These are phyloP conservation scores for Fonsecaea multimorphosa DNA, from an alignment of 2,329 filamentous ascomycete species.

Conservation along the genomic window DNA sequence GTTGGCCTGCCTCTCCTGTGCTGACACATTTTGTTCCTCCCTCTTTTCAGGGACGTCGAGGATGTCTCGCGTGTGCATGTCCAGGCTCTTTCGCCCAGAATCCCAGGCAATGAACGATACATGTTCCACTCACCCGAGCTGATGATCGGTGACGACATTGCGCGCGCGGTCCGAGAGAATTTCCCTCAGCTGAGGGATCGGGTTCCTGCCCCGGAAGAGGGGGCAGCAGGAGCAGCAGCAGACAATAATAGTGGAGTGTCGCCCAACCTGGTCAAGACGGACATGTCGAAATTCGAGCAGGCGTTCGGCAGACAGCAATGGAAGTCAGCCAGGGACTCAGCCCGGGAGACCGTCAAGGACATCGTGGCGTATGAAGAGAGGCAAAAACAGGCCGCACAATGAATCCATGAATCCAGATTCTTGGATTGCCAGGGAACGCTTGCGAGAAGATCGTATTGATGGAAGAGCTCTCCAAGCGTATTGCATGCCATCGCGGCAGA, in stretches of 20 bases:
- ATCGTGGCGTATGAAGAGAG: constrained; percentile 17
- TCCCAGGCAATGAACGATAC: constrained; percentile 24
- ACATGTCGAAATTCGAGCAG: constrained; percentile 19
- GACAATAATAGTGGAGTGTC: not conserved
- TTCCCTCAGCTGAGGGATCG: constrained; percentile 22
- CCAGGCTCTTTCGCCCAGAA: constrained; percentile 14
- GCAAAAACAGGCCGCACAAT: not conserved
- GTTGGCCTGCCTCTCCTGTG: not conserved
- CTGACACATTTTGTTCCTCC: not conserved
- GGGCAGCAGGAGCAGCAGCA: no score
- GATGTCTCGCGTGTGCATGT: constrained; percentile 23
- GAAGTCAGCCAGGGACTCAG: constrained; percentile 19
- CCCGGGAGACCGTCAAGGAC: constrained; percentile 25
- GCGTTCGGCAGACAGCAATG: constrained; percentile 19
- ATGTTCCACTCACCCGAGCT: constrained; percentile 21
- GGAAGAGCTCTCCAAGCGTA: no score
- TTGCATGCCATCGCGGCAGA: no score
- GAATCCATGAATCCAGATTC: no score
- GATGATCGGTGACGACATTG: constrained; percentile 12
- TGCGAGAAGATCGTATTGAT: no score
- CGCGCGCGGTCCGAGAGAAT: constrained; percentile 14
- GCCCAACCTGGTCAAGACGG: constrained; percentile 20
- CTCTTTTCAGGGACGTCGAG: constrained; percentile 19
- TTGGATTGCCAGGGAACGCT: not conserved
- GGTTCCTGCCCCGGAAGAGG: constrained; percentile 15